Evolutionary conservation across 2,329 filamentous ascomycete genomes (phyloP), one percentile per base, ranked within the genome.

Genomic region (Bipolaris cookei): DNA sequence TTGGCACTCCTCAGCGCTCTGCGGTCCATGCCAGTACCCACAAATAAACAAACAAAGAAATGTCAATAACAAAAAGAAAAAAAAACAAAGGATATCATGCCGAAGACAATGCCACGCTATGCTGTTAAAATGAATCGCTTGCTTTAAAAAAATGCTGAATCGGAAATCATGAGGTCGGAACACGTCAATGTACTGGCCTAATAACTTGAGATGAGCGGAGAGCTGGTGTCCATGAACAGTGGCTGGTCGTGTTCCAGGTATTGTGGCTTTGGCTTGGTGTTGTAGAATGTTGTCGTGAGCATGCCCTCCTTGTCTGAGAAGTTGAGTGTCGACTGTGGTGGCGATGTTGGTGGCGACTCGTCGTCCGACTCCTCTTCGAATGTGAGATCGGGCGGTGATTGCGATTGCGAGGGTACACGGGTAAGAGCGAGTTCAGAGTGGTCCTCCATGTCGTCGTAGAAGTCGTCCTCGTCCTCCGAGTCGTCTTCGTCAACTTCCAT

Each of bases 331-430:
- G 76, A 63, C 59, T 78, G 72, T 23, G 79, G 78, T 41, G 81
- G 81, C 42, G 81, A 81, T 42, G 75, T 71, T 46, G 80, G 81
- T 55, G 79, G 78, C 25, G 77, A 76, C 54, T 82, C 80, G 70
- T 83, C 80, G 56, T 82, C 80, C 4, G 78, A 80, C 63, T 80
- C 78, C 37, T 78, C 77, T 61, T 82, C 80, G 72, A 80, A 77
- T 41, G 79, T 76, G 61, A 82, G 80, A 71, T 82, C 80, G 41
- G 81, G 81, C 56, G 80, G 80, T 67, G 79, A 78, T 66, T 77
- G 73, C 62, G 78, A 75, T 70, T 77, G 73, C 55, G 76, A 75
- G 51, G 76, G 69, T 11, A 79, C 76, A 56, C 81, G 79, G 34
- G 74, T 78, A 57, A 83, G 79, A 48, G 79, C 77, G 52, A 79